Evolutionary conservation across 371 early-diverging fungal genomes (phyloP), one percentile per base, ranked within the genome.

Genomic region (Saksenaea oblongispora): DNA sequence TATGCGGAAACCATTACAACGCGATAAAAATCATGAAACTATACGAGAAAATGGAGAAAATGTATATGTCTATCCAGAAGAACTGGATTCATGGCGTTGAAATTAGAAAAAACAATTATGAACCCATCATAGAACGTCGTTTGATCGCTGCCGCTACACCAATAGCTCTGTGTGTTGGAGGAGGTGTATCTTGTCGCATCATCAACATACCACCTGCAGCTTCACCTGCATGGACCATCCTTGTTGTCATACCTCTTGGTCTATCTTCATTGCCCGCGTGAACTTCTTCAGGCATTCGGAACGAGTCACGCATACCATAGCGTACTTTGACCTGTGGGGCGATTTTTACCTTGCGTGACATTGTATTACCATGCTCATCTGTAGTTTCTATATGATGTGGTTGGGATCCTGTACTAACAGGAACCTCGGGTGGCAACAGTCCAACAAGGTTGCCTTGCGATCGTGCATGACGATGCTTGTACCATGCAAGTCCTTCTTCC

Each of bases 1-100:
- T 76, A 95, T 95, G 96, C 79, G 94, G 61, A 95, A 94, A 80
- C 90, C 94, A 14, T 78, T 94, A 34, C 80, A 87, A 55, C 69
- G 93, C 59, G 96, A 95, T 77, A 86, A 84, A 47, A 69, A 87
- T 14, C 84, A 86, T 61, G 82, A 91, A 69, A 86, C 86, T 13
- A 81, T 87, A 59, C 69, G 85, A 53, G 82, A 83, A 41, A 86
- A 86, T 66, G 88, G 88, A 11, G 88, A 88, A 70, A 75, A 80
- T 13, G 81, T 80, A 51, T 61, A 76, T 47, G 82, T 87, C 10
- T 75, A 82, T 65, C 86, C 86, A 54, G 85, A 87, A 65, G 86
- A 87, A 31, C 64, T 84, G 28, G 81, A 79, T 54, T 73, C 79
- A 41, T 81, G 82, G 82, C 71, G 76, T 26, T 81, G 51, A 47